Conservation (phyloP, 345 rosid genomes). For the Citrus maxima region DNA sequence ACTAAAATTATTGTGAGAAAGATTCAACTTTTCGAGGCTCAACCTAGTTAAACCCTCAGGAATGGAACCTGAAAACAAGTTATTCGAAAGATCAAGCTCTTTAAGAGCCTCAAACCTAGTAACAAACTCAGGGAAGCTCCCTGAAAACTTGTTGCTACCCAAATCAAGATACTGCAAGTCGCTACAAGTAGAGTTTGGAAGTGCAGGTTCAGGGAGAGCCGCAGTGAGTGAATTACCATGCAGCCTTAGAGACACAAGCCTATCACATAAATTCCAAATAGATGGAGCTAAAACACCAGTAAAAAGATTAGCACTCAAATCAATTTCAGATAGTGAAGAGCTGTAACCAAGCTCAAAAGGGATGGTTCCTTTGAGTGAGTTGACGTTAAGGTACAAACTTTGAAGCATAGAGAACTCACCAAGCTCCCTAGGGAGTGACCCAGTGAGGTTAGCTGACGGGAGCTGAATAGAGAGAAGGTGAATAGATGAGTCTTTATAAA, state of each 20-base stretch:
- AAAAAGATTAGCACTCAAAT: constrained; percentile 61
- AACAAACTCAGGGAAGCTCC: constrained; percentile 72
- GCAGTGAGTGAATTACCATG: constrained; percentile 72
- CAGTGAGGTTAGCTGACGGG: constrained; percentile 95
- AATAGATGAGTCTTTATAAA: constrained; percentile 68
- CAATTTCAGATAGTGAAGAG: constrained; percentile 75
- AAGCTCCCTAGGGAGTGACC: constrained; percentile 85
- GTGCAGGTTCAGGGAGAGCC: constrained; percentile 69
- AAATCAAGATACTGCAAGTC: constrained; percentile 74
- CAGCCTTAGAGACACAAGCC: constrained; percentile 58
- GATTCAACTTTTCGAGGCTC: constrained; percentile 65
- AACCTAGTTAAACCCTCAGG: constrained; percentile 55
- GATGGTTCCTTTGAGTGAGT: constrained; percentile 69
- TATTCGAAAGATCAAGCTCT: constrained; percentile 81
- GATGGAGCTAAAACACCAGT: constrained; percentile 78
- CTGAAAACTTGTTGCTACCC: constrained; percentile 74
- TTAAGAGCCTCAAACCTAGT: constrained; percentile 57
- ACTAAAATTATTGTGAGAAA: constrained; percentile 86
- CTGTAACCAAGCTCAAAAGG: constrained; percentile 95
- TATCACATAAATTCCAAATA: constrained; percentile 88
- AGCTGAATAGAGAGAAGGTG: constrained; percentile 80
- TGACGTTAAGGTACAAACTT: constrained; percentile 73
- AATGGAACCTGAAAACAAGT: constrained; percentile 63
- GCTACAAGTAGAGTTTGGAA: constrained; percentile 73
- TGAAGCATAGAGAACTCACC: constrained; percentile 87